phyloP scores from a whole-genome alignment of 2,329 filamentous ascomycete genomes.

The Akanthomyces muscarius region DNA sequence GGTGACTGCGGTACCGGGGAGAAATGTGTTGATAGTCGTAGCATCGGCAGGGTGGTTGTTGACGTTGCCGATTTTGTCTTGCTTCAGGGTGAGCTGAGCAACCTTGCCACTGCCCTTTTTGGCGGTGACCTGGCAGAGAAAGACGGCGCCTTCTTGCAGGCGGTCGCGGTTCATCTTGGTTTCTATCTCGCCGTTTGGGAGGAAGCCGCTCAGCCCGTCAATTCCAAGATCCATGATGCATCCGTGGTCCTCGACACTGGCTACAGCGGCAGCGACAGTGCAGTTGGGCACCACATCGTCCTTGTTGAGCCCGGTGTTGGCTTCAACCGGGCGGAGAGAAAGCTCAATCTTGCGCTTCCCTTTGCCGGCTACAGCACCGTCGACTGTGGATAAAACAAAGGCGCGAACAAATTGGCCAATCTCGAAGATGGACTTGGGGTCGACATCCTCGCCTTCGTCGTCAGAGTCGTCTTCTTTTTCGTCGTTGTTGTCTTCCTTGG shows the following conservation, averaged over 20 bases:
- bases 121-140: conserved; percentile 76
- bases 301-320: conserved; percentile 70
- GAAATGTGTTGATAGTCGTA: conserved; percentile 82
- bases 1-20: conserved; percentile 88
- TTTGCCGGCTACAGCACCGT: conserved; percentile 58
- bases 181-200: conserved; percentile 79
- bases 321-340: conserved; percentile 71
- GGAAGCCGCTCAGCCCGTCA: conserved; percentile 70
- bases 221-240: conserved; percentile 89
- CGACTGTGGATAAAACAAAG: conserved; percentile 73
- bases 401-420: conserved; percentile 86
- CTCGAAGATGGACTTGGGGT: conserved; percentile 70
- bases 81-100: conserved; percentile 76
- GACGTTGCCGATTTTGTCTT: conserved; percentile 63
- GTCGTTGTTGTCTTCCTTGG: conserved; percentile 47
- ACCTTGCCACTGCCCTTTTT: conserved; percentile 73
- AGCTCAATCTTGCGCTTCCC: conserved; percentile 80
- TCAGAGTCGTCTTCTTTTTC: conserved; percentile 51
- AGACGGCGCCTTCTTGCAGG: conserved; percentile 77
- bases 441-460: conserved; percentile 58
- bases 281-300: conserved; percentile 70
- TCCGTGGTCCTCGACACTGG: conserved; percentile 94
- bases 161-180: conserved; percentile 58
- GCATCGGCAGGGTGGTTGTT: conserved; percentile 67
- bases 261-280: conserved; percentile 81